Conservation (phyloP, 148 eudicot genomes). For the Heliamphora exappendiculata region DNA sequence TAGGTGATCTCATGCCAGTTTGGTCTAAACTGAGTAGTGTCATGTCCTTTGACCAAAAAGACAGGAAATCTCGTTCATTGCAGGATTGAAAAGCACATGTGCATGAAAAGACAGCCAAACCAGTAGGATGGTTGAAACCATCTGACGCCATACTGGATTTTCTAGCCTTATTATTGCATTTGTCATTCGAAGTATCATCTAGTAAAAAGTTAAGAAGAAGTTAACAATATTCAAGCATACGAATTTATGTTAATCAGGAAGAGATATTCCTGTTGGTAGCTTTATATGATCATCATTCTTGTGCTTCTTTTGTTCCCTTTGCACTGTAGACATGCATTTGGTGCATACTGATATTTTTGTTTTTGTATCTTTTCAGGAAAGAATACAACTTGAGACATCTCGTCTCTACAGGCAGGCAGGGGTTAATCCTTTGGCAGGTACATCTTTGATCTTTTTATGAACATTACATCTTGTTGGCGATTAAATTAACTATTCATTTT, state of each 20-base stretch:
- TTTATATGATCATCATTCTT: background rate
- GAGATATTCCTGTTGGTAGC: background rate
- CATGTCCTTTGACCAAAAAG: background rate
- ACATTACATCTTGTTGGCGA: background rate
- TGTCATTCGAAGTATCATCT: background rate
- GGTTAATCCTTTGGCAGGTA: constrained; percentile 98
- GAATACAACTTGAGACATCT: constrained; percentile 91
- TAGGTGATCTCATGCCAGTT: background rate
- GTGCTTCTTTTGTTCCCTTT: background rate
- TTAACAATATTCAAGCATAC: background rate
- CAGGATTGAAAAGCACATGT: background rate
- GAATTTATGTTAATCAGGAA: background rate
- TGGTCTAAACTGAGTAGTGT: background rate
- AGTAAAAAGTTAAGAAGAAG: background rate
- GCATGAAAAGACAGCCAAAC: background rate
- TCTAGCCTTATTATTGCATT: background rate
- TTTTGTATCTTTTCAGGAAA: constrained; percentile 48
- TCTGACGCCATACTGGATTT: background rate
- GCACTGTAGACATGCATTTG: constrained; percentile 2
- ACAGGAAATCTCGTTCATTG: background rate
- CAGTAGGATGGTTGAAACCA: constrained; percentile 1
- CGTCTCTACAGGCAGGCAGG: constrained; percentile 93
- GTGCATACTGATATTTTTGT: background rate
- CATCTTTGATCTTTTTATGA: constrained; percentile 4
- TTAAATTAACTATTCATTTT: background rate